phyloP scores from a whole-genome alignment of 75 land plant genomes.

The Picea sitchensis region DNA sequence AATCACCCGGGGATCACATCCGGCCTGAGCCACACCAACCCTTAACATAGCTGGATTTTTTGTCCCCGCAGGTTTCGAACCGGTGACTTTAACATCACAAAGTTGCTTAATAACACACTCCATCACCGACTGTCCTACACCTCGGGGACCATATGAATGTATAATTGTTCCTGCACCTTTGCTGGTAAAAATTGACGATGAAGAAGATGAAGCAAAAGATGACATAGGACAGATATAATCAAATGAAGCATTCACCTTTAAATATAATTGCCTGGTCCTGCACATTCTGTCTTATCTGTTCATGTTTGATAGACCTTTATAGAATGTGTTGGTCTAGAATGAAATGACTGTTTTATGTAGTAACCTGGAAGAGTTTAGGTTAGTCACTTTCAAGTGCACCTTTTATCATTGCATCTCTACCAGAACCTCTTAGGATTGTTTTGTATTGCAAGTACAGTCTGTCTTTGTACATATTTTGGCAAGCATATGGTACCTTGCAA shows the following conservation, averaged over 20 bases:
- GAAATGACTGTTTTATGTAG: not conserved
- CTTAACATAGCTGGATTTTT: too few relatives aligned
- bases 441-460: not conserved
- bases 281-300: not conserved
- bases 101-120: too few relatives aligned
- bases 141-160: too few relatives aligned
- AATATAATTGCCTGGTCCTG: not conserved
- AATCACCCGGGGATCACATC: too few relatives aligned
- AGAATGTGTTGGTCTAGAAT: not conserved
- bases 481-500: not conserved
- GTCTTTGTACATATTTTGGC: not conserved
- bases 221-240: not conserved
- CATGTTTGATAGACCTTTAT: not conserved
- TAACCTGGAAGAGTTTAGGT: not conserved
- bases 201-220: slow-evolving; percentile 8
- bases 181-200: not conserved
- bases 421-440: not conserved
- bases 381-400: not conserved
- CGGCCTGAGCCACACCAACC: too few relatives aligned
- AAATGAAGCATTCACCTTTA: not conserved
- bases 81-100: too few relatives aligned
- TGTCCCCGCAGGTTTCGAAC: too few relatives aligned
- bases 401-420: not conserved
- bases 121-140: too few relatives aligned
- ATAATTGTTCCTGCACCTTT: not conserved